phyloP scores from a whole-genome alignment of 73 alveolate species.

The Blepharisma stoltei region DNA sequence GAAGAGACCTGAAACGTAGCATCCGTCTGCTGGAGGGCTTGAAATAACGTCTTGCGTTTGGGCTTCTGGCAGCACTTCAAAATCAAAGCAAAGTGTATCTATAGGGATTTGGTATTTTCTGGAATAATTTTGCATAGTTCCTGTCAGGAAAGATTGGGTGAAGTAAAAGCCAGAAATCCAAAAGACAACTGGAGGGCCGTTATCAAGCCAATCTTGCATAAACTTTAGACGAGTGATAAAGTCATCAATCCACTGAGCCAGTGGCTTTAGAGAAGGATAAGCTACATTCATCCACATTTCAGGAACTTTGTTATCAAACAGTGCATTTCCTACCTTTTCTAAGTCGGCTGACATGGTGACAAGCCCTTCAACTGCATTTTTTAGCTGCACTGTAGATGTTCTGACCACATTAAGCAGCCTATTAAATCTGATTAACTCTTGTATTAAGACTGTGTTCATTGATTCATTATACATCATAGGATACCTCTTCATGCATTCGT shows the following conservation, averaged over 20 bases:
- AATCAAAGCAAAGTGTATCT: slow-evolving; percentile 83
- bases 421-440: slow-evolving; percentile 97
- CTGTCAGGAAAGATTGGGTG: slow-evolving; percentile 99
- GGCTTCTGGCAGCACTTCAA: slow-evolving; percentile 67
- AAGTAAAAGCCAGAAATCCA: slow-evolving; percentile 99
- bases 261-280: slow-evolving; percentile 98
- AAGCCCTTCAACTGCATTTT: slow-evolving; percentile 96
- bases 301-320: slow-evolving; percentile 93
- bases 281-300: slow-evolving; percentile 93
- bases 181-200: slow-evolving; percentile 98
- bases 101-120: slow-evolving; percentile 85
- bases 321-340: slow-evolving; percentile 91
- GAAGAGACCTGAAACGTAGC: slow-evolving; percentile 96
- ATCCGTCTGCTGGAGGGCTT: slow-evolving; percentile 91
- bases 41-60: slow-evolving; percentile 74
- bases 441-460: slow-evolving; percentile 98
- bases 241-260: slow-evolving; percentile 98
- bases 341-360: slow-evolving; percentile 75
- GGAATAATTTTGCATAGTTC: slow-evolving; percentile 94
- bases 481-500: slow-evolving; percentile 86
- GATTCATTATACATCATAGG: slow-evolving; percentile 97
- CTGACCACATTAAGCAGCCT: slow-evolving; percentile 82
- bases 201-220: slow-evolving; percentile 97
- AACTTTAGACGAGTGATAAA: slow-evolving; percentile 93
- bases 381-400: slow-evolving; percentile 74